A percentile compares a stretch with the other conserved stretches of the same genome.
These are phyloP conservation scores for Aureobasidium sp. DNA, from an alignment of 2,329 filamentous ascomycete genomes.

Conservation along the genomic window DNA sequence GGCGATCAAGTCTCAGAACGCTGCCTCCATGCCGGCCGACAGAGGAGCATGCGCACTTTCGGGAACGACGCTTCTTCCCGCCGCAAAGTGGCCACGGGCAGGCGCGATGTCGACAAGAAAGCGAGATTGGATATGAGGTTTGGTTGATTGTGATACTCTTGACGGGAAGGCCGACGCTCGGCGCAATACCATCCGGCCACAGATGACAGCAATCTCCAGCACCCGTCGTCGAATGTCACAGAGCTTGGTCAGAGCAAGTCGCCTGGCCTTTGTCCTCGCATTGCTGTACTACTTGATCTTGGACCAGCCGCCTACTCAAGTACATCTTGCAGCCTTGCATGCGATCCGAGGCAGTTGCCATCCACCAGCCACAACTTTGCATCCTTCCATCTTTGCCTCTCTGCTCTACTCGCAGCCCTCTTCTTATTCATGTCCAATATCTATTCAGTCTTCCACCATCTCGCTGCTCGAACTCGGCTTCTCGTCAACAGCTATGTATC, in stretches of 20 bases:
- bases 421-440: neutral
- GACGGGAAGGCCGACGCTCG: neutral
- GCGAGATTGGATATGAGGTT: neutral
- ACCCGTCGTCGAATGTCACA: neutral
- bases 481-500: neutral
- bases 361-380: neutral
- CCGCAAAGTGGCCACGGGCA: neutral
- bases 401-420: neutral
- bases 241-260: neutral
- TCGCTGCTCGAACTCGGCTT: neutral
- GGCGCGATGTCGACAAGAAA: neutral
- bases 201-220: neutral
- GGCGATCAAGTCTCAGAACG: neutral
- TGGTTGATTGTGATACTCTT: neutral
- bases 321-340: neutral
- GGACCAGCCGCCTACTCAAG: no score
- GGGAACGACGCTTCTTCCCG: neutral
- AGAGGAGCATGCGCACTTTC: neutral
- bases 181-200: neutral
- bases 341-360: neutral
- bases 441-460: neutral
- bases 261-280: neutral
- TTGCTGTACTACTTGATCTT: neutral
- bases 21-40: neutral
- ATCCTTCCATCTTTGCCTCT: neutral